phyloP scores from a whole-genome alignment of 305 asterid genomes.

The Fraxinus xanthoxyloides region DNA sequence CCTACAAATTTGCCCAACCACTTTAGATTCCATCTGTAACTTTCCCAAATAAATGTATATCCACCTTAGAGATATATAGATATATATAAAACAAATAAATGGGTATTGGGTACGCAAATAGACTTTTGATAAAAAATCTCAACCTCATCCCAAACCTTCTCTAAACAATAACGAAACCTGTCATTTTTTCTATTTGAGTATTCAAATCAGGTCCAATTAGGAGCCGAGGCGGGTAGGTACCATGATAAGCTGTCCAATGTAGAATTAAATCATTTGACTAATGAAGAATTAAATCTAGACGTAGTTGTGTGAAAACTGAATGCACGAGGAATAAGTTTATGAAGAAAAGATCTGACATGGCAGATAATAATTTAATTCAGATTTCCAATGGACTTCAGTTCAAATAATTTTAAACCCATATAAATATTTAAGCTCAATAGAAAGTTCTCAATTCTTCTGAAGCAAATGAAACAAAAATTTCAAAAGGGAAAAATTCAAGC shows the following conservation, averaged over 20 bases:
- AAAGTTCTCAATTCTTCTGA: neutral
- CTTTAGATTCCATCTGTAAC: neutral
- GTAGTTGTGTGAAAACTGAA: neutral
- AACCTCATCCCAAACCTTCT: neutral
- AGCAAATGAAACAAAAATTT: neutral
- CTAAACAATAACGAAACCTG: neutral
- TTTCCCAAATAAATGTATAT: neutral
- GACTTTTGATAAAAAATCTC: neutral
- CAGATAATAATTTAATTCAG: neutral
- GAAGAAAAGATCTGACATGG: neutral
- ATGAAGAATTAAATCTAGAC: neutral
- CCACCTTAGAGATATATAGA: neutral
- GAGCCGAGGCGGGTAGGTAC: neutral
- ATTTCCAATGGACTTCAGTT: neutral
- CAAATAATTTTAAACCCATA: neutral
- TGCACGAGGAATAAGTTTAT: neutral
- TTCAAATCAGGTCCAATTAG: neutral
- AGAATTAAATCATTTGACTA: neutral
- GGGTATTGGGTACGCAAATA: neutral
- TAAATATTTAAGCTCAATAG: neutral
- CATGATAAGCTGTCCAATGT: no score
- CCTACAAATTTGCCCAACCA: neutral
- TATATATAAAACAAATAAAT: no score
- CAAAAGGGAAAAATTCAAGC: neutral
- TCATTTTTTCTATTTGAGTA: neutral